Evolutionary conservation across 169 alveolate genomes (phyloP).

Genomic region (Plasmodium coatneyi): DNA sequence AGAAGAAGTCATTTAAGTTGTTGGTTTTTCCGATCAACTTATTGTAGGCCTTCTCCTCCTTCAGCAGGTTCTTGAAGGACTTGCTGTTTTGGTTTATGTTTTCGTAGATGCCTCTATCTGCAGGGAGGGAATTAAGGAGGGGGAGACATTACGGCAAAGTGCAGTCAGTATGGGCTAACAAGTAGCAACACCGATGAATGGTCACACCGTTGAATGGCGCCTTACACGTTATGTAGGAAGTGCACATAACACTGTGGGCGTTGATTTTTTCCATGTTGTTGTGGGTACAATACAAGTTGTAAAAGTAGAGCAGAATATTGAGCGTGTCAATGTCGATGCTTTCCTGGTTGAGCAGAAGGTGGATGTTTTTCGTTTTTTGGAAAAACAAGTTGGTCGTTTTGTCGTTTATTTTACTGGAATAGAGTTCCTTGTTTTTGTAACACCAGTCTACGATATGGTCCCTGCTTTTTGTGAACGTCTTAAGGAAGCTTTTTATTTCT

Average conservation of each 20-base stretch:
- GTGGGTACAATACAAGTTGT: constrained; percentile 45
- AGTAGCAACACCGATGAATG: no score
- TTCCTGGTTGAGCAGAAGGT: background rate
- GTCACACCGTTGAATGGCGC: no score
- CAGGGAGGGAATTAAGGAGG: background rate
- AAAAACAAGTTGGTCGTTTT: constrained; percentile 24
- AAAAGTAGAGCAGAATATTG: constrained; percentile 19
- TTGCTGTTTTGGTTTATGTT: constrained; percentile 35
- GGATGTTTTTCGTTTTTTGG: constrained; percentile 15
- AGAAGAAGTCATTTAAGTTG: constrained; percentile 48
- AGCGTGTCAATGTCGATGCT: constrained; percentile 37
- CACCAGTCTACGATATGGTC: constrained; percentile 57
- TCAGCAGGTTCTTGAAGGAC: constrained; percentile 31
- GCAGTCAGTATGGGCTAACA: background rate
- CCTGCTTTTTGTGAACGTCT: constrained; percentile 1
- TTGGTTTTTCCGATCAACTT: constrained; percentile 10
- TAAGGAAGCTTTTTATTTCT: constrained; percentile 39
- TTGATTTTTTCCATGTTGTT: constrained; percentile 40
- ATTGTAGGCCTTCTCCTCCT: constrained; percentile 48
- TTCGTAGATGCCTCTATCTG: constrained; percentile 70
- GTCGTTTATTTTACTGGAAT: constrained; percentile 42
- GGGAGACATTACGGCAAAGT: background rate
- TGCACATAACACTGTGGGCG: constrained; percentile 22
- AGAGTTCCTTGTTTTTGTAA: constrained; percentile 1
- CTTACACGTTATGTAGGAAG: constrained; percentile 59